phyloP scores from a whole-genome alignment of 1,284 basidiomycete genomes.

The Ganoderma lingzhi region DNA sequence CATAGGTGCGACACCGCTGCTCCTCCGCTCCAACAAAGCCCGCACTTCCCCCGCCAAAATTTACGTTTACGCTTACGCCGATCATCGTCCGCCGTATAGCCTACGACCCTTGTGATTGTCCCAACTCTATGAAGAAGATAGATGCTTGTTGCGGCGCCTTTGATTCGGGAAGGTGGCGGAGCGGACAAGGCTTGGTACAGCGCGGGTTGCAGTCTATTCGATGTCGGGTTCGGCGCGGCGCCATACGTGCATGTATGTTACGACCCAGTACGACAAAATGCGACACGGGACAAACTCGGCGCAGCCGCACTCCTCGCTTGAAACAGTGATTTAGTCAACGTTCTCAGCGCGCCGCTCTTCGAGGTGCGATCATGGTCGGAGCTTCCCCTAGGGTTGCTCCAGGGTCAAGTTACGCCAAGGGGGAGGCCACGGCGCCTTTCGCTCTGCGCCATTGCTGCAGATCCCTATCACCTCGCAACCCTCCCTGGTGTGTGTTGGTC shows the following conservation, averaged over 20 bases:
- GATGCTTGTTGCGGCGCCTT: slow-evolving; percentile 8
- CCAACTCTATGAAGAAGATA: slow-evolving; percentile 3
- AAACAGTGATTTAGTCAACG: slow-evolving; percentile 18
- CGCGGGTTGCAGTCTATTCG: slow-evolving; percentile 11
- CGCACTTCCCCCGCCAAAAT: not conserved
- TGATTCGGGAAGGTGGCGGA: not conserved
- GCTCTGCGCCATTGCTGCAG: slow-evolving; percentile 1
- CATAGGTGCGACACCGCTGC: slow-evolving; percentile 8
- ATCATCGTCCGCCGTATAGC: slow-evolving; percentile 20
- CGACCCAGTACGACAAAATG: not conserved
- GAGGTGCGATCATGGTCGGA: slow-evolving; percentile 28
- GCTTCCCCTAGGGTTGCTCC: not conserved
- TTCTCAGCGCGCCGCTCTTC: slow-evolving; percentile 16
- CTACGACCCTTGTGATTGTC: slow-evolving; percentile 11
- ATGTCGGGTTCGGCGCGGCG: slow-evolving; percentile 13
- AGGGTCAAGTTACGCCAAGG: not conserved
- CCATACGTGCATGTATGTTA: slow-evolving; percentile 28
- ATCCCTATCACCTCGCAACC: not conserved
- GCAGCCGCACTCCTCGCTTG: slow-evolving; percentile 20
- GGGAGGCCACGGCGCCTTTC: slow-evolving; percentile 7
- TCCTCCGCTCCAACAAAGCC: not conserved
- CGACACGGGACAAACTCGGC: slow-evolving; percentile 26
- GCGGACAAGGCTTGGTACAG: not conserved
- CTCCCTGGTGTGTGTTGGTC: not conserved
- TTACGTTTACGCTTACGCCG: slow-evolving; percentile 8